Base-by-base conservation (phyloP, 305 asterid species). In the Rubia peregrina region DNA sequence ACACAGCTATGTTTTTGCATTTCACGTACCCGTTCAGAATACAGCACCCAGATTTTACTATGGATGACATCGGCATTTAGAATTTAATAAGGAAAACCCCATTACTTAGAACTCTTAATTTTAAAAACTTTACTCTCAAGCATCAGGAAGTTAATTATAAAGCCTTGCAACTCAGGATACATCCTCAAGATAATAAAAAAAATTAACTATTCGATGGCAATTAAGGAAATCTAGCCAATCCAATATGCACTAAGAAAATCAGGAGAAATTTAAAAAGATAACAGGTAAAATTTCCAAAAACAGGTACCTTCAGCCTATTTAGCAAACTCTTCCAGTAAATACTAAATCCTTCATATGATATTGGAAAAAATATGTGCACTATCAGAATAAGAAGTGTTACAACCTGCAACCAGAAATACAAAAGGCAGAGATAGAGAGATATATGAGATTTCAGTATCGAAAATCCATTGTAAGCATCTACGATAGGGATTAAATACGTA, bases 281-380 rank as follows among this genome's bases (percentile, higher is more conserved):
- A 80, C 67, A 72, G n/a, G 74, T 74, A 24, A 68, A 59, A 71
- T 68, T 12, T 63, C 43, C 33, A 6, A 55, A 77, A 73, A 19
- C 60, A 65, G 62, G 67, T 85, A 94, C 99, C 97, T 89, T 91
- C 56, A 89, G 77, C 82, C 70, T 88, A 85, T 91, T 91, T 61
- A 80, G 75, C 77, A 33, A 67, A 83, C 71, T 83, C 84, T 83
- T 91, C 96, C 96, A 94, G 82, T 73, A 91, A 77, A 94, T 69
- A 75, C 49, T 71, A 69, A 76, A 26, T 77, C 99, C 97, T 88
- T 94, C 97, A 77, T 88, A 91, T 48, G 87, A 75, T 74, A 91
- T 43, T 49, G 99, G 99, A 80, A 84, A 87, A 64, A 91, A 80
- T 70, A 78, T 76, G 77, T 94, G 99, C 65, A 85, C 81, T 53